Conservation (phyloP, 192 early-diverging fungal genomes). For the Gonapodya sp. region DNA sequence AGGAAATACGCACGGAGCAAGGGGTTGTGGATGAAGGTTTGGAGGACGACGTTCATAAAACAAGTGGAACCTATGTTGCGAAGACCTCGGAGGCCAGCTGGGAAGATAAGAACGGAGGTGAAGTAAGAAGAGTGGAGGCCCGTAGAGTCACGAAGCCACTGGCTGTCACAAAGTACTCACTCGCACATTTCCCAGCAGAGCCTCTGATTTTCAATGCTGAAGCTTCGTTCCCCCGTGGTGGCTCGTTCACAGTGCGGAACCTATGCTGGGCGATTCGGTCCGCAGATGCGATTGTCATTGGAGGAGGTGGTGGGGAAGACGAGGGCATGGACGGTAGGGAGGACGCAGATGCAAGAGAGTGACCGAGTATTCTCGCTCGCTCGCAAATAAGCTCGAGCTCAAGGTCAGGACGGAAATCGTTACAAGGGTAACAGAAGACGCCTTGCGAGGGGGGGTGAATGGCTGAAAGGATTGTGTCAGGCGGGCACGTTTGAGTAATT, state of each 20-base stretch:
- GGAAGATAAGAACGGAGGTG: neutral
- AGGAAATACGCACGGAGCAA: constrained; percentile 80
- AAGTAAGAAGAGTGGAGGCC: neutral
- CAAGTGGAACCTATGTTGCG: constrained; percentile 91
- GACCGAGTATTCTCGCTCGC: neutral
- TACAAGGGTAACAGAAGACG: neutral
- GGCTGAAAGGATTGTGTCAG: neutral
- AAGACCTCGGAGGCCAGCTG: constrained; percentile 67
- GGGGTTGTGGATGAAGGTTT: constrained; percentile 87
- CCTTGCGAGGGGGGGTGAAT: neutral
- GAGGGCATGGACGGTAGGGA: neutral
- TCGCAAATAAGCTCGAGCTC: neutral
- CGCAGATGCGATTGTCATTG: neutral
- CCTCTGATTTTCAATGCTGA: no score
- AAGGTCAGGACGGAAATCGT: neutral
- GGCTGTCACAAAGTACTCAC: neutral
- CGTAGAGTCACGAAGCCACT: neutral
- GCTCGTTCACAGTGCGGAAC: neutral
- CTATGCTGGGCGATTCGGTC: neutral
- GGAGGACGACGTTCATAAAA: constrained; percentile 90
- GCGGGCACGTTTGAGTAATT: no score
- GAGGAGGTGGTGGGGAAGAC: neutral
- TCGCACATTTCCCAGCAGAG: neutral
- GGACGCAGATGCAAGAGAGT: no score
- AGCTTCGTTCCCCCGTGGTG: neutral